Percentiles rank a stretch among this genome's conserved stretches.
Evolutionary conservation across 345 rosid species (phyloP).

Genomic region (Rhodamnia rubescens): DNA sequence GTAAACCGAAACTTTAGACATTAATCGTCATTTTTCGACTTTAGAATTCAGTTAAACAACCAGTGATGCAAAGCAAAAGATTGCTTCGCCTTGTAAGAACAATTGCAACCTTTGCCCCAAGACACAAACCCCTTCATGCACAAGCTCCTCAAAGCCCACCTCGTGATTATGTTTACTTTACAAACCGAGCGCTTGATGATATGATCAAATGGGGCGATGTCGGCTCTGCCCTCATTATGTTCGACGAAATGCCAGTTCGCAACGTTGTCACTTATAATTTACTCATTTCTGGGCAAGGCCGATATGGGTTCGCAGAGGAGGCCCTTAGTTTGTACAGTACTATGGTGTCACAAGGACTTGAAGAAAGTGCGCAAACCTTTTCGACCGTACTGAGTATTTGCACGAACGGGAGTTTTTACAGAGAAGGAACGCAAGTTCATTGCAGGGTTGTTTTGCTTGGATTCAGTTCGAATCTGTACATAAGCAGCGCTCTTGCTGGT

Average conservation of each 20-base stretch:
- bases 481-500: slow-evolving; percentile 52
- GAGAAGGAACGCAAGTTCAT: slow-evolving; percentile 61
- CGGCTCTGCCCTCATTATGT: slow-evolving; percentile 32
- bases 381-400: slow-evolving; percentile 62
- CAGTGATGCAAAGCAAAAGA: slow-evolving; percentile 21
- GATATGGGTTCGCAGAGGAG: slow-evolving; percentile 17
- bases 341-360: slow-evolving; percentile 41
- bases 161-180: slow-evolving; percentile 15
- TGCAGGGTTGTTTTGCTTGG: slow-evolving; percentile 57
- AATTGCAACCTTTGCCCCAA: slow-evolving; percentile 17
- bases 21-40: not conserved
- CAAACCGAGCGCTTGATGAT: slow-evolving; percentile 29
- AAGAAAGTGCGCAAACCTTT: slow-evolving; percentile 56
- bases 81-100: slow-evolving; percentile 16
- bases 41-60: not conserved
- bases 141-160: not conserved
- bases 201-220: slow-evolving; percentile 29
- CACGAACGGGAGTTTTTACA: slow-evolving; percentile 18
- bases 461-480: slow-evolving; percentile 36
- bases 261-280: slow-evolving; percentile 62
- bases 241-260: slow-evolving; percentile 43
- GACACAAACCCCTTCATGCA: slow-evolving; percentile 1
- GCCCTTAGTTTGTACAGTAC: slow-evolving; percentile 35
- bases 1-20: not conserved
- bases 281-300: slow-evolving; percentile 46